Base-by-base conservation (phyloP, 1,139 yeast species). In the Yamadazyma songkhlaensis region DNA sequence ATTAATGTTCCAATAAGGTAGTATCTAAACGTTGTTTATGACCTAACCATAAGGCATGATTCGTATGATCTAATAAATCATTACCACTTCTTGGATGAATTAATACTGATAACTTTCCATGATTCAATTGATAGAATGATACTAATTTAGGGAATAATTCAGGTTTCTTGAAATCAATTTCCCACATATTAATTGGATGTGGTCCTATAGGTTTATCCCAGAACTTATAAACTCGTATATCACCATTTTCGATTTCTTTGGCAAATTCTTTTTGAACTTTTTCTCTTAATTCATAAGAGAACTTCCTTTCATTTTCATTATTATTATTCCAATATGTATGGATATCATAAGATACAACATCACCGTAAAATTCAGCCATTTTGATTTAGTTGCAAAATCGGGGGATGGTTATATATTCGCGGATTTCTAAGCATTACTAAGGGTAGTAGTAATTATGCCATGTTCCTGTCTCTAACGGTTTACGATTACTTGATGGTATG, bases 161-260 rank as follows among this genome's bases (percentile, higher is more conserved):
- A 0, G 68, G 65, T n/a, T 41, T 49, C 33, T 50, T 50, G 42
- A 64, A 62, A 51, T 68, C 74, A 34, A 68, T 48, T 46, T 68
- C 74, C 62, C 66, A 68, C 74, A 68, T 67, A 41, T 52, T 54
- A 20, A 65, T 54, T 0, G 82, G 79, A 46, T 79, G 84, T 0
- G 84, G 84, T 0, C 84, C 84, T 33, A 79, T 57, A 15, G 80
- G 74, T 36, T 57, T 56, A 34, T 74, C 75, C 68, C 76, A 73
- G 34, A 75, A 59, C 44, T 67, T 66, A 54, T 64, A 61, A 4
- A 76, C 66, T 36, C 79, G 47, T 20, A 76, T 58, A 24, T 59
- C 57, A 2, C 77, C 79, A 2, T 51, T 48, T 11, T 55, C 66
- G 15, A 79, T 58, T 39, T 77, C 81, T 9, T 53, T 38, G 6